These are phyloP conservation scores for Schizosaccharomyces japonicus DNA, from an alignment of 805 yeast species.

Conservation along the genomic window DNA sequence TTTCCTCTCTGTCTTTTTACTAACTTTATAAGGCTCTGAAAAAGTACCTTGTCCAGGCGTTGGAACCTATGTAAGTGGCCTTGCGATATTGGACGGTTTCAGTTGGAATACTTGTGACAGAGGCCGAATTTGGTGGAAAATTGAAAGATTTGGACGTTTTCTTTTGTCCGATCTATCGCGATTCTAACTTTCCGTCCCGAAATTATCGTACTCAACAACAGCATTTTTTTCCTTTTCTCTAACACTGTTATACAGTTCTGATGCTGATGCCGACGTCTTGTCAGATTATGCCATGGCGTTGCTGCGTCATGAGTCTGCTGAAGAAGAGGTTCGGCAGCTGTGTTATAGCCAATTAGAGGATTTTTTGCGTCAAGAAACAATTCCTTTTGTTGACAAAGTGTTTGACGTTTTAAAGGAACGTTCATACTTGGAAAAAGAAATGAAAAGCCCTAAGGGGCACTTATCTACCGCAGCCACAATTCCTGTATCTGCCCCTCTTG, in stretches of 20 bases:
- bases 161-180: not conserved
- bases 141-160: no score
- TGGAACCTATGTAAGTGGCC: not conserved
- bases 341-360: conserved; percentile 20
- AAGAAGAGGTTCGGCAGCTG: conserved; percentile 16
- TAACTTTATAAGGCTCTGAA: not conserved
- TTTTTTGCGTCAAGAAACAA: conserved; percentile 16
- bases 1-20: no score
- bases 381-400: conserved; percentile 16
- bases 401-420: conserved; percentile 14
- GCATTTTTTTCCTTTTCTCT: not conserved
- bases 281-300: conserved; percentile 25
- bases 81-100: not conserved
- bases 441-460: no score
- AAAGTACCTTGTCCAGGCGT: not conserved
- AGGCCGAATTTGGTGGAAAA: no score
- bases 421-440: not conserved
- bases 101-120: no score
- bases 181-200: not conserved
- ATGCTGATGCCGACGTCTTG: conserved; percentile 22
- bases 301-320: conserved; percentile 18
- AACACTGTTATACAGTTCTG: conserved; percentile 12
- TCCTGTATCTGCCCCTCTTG: no score
- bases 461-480: no score
- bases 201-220: not conserved